Base-by-base conservation (phyloP, 345 rosid species). In the Cardamine resedifolia region DNA sequence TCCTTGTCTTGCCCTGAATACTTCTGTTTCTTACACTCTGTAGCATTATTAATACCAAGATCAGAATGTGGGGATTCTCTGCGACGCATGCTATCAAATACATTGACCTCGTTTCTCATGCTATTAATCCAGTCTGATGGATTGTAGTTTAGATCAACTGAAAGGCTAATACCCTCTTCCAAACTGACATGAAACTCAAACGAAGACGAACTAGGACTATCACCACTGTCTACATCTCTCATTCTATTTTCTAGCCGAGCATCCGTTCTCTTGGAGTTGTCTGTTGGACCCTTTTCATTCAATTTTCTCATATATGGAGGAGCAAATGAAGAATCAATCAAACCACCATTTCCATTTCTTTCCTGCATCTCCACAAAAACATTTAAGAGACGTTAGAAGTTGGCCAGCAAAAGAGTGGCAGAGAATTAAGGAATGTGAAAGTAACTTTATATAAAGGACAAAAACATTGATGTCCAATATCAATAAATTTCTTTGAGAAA, bases 121-220 rank as follows among this genome's bases (percentile, higher is more conserved):
- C 85, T 84, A 39, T 78, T 83, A 67, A 78, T 78, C 98, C 95
- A 92, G 28, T 88, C 89, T 72, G 83, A 80, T 68, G 90, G 90
- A 69, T 72, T 82, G 45, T 85, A 86, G 74, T 74, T 79, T 51
- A 92, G 70, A 78, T 92, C 98, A 76, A 92, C 94, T 62, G 73
- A 83, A 63, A 92, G 92, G 58, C 84, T 89, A 57, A 92, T 81
- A 76, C 98, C 98, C 66, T 82, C 81, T 64, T 89, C 96, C 73
- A 83, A 80, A 80, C 79, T 76, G 49, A 78, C 96, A 76, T 85
- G 81, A 79, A 88, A 92, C 83, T 92, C 85, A 67, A 92, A 89
- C 15, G 85, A 76, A 77, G 89, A 78, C 44, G 88, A 70, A 50
- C 83, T 77, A 75, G 81, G 71, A 74, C 45, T 30, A 51, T 68